Evolutionary conservation across 805 yeast species (phyloP), one percentile per base, ranked within the genome.

Genomic region (Yamadazyma olivae): DNA sequence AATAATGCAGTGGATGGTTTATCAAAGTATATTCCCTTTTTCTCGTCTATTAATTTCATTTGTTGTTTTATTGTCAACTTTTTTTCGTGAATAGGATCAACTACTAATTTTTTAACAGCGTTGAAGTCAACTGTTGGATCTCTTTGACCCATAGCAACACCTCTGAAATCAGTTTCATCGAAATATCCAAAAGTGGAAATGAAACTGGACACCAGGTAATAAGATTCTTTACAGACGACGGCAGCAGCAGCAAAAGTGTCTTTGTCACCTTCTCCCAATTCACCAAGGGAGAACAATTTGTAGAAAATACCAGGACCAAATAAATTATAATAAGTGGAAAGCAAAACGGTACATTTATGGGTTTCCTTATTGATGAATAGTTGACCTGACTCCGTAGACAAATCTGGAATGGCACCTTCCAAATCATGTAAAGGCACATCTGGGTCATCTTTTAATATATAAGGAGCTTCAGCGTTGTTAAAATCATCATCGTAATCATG

Each of bases 201-300:
- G 15, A 19, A 33, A 12, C 29, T 76, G 49, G 38, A 50, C 57
- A 59, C 54, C 54, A 81, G 88, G 51, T 71, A 75, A 51, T 67
- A 77, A 2, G 74, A 67, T 35, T 64, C 58, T 0, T 55, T 46
- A 51, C 75, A 50, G 1, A 62, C 79, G 35, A 69, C 64, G 3
- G 88, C 85, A 2, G 86, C 89, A 6, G 82, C 76, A 28, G 78
- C 70, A 45, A 81, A 82, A 0, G 91, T 81, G 50, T 83, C 91
- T 51, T 83, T 83, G 50, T 83, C 90, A 36, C 90, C 90, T 61
- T 82, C 84, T 18, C 90, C 90, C 1, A 86, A 79, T 21, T 77
- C 68, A 4, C 87, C 87, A 50, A 81, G 89, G 0, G 86, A 74
- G 41, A 83, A 64, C 39, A 83, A 56, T 12, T 80, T 81, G 47